These are phyloP conservation scores for Curvularia hawaiiensis DNA, from an alignment of 2,329 filamentous ascomycete species.

Conservation along the genomic window DNA sequence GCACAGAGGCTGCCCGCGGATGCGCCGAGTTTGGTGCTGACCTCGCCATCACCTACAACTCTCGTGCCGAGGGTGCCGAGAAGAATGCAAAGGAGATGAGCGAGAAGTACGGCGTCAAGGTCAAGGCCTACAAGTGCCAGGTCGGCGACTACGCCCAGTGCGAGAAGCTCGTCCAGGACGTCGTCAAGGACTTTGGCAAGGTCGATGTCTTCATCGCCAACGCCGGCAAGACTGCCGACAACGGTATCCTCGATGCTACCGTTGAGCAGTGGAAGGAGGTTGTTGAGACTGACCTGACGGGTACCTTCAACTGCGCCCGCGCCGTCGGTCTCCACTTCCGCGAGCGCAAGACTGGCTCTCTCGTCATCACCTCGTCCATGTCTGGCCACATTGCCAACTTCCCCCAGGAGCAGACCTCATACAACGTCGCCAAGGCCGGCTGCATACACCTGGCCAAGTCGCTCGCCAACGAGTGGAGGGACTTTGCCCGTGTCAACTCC, in stretches of 20 bases:
- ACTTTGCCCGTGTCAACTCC: constrained; percentile 71
- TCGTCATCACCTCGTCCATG: constrained; percentile 75
- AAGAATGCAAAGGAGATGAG: constrained; percentile 68
- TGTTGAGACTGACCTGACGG: constrained; percentile 85
- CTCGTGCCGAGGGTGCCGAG: constrained; percentile 64
- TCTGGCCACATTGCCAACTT: constrained; percentile 85
- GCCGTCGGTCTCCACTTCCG: constrained; percentile 83
- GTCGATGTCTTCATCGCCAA: constrained; percentile 72
- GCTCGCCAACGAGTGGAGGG: constrained; percentile 71
- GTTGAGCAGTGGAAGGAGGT: constrained; percentile 77
- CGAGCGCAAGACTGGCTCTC: constrained; percentile 65
- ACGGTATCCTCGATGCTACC: constrained; percentile 70
- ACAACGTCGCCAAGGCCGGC: constrained; percentile 64
- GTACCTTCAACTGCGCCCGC: constrained; percentile 85
- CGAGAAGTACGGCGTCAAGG: constrained; percentile 67
- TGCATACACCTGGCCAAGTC: constrained; percentile 68
- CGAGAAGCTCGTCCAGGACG: constrained; percentile 61
- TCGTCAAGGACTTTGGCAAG: constrained; percentile 72
- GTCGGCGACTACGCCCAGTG: constrained; percentile 63
- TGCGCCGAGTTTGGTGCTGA: constrained; percentile 69
- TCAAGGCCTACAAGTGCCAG: constrained; percentile 70
- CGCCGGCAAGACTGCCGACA: constrained; percentile 72
- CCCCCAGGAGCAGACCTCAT: constrained; percentile 66
- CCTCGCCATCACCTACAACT: constrained; percentile 70
- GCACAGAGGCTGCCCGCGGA: constrained; percentile 68